A percentile compares a stretch with the other conserved stretches of the same genome.
Conservation (phyloP, 2,329 filamentous ascomycete species). For the Fusarium sp. region DNA sequence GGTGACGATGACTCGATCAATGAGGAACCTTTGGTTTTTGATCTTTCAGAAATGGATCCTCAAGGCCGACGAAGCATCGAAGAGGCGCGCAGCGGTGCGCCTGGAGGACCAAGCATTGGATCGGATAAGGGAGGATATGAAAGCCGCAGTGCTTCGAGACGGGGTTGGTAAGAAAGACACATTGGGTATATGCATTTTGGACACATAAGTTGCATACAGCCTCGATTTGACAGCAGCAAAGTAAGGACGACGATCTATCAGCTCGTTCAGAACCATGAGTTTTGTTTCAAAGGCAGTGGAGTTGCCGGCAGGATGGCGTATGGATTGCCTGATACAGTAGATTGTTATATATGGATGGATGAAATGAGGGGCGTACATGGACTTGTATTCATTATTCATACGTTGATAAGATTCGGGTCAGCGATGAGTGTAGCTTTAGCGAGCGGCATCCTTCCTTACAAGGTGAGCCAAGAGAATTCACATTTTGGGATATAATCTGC, state of each 20-base stretch:
- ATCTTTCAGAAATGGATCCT: slow-evolving; percentile 76
- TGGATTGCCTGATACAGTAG: slow-evolving; percentile 18
- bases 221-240: neutral
- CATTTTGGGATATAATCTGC: neutral
- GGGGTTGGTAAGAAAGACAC: slow-evolving; percentile 50
- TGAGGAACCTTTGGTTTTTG: slow-evolving; percentile 77
- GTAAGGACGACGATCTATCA: neutral
- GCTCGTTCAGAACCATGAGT: slow-evolving; percentile 9
- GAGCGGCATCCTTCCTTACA: neutral
- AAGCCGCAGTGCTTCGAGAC: slow-evolving; percentile 49
- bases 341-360: slow-evolving; percentile 14
- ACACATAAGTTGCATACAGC: slow-evolving; percentile 11
- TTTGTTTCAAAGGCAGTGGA: slow-evolving; percentile 28
- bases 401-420: neutral
- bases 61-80: slow-evolving; percentile 69
- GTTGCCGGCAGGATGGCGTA: slow-evolving; percentile 32
- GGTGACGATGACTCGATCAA: slow-evolving; percentile 65
- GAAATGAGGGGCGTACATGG: slow-evolving; percentile 26
- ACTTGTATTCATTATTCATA: slow-evolving; percentile 18
- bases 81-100: slow-evolving; percentile 57
- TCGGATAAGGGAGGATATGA: slow-evolving; percentile 55
- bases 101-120: slow-evolving; percentile 46
- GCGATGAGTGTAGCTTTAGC: slow-evolving; percentile 4
- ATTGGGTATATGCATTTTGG: slow-evolving; percentile 12
- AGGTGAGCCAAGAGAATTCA: neutral